Evolutionary conservation across 78 protist species (phyloP), one percentile per base, ranked within the genome.

Genomic region (Dictyostelium purpureum): DNA sequence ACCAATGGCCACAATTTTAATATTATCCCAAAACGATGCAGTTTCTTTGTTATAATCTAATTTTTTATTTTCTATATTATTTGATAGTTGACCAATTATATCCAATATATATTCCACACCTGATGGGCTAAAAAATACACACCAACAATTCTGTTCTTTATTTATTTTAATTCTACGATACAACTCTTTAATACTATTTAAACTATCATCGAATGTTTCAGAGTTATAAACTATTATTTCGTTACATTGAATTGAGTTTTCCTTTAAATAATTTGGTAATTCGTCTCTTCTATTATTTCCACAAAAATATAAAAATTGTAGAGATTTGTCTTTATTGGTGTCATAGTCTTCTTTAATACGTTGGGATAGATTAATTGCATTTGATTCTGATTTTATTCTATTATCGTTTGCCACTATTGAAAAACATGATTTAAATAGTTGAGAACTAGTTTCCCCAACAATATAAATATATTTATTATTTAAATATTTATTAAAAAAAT

Each of bases 201-300:
- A 35, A 45, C 79, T 73, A 75, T 75, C 28, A 51, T 52, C 31
- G 16, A 26, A 26, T 16, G 3, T 6, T 31, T 51, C 26, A 26
- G 45, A 38, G 28, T 51, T 31, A 75, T 75, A 75, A 6, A 38
- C 42, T 14, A 35, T 37, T 3, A 51, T 19, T 42, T 75, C 81
- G 4, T 47, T 52, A 19, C 47, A 21, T 11, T 24, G 31, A 33
- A 75, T 75, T 51, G 24, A 33, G 21, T 75, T 28, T 33, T 51
- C 18, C 6, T 24, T 21, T 51, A 75, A 35, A 43, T 52, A 19
- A n/a, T 4, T 6, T 75, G 66, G 69, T 35, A 75, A 35, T 24
- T 75, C 81, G 11, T 75, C 81, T 24, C 81, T 75, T 75, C 81
- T 75, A 51, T 51, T 18, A 35, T 52, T 35, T 21, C 81, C 81